Base-by-base conservation (phyloP, 176 grass and related monocot species). In the Oryza nivara region DNA sequence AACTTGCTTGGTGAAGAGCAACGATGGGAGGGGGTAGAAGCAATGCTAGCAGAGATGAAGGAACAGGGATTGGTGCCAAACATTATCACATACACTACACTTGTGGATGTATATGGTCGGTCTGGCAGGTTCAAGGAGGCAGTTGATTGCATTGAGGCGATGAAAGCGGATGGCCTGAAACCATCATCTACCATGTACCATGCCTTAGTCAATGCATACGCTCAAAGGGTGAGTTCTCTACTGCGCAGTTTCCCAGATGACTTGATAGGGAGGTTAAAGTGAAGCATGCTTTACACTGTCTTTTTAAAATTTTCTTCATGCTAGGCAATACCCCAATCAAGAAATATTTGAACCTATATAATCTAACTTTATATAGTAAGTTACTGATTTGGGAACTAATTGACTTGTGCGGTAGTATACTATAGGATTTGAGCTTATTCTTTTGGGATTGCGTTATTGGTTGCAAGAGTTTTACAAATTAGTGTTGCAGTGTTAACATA, bases 71-170 rank as follows among this genome's bases (percentile, higher is more conserved):
- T 98, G 65, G 83, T 95, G 80, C 93, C 91, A 0, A 98, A 95
- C 85, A 90, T 83, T 35, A 90, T 98, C 17, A 98, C 96, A 10
- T 98, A 98, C 61, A 98, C 96, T 26, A 98, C 96, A 46, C 92
- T 95, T 61, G 91, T 98, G 12, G 93, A 98, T 93, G 91, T 93
- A n/a, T 95, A 98, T 83, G 96, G 96, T 73, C 93, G 91, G 71
- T 89, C 96, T 3, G 96, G 96, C 41, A 90, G 88, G 75, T 98
- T 84, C 72, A 86, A 91, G 48, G 93, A 98, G 38, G 96, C 96
- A 30, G 88, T 95, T 87, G 96, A 93, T 73, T 98, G 87, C 89
- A 81, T 98, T 38, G 93, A 98, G 38, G 80, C 82, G 0, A 98
- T 98, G 96, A 98, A 98, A 84, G 83, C 66, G n/a, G 89, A 90